Percentiles rank a stretch among this genome's conserved stretches.
phyloP scores from a whole-genome alignment of 192 early-diverging fungal genomes.

The Backusella morwellensis region DNA sequence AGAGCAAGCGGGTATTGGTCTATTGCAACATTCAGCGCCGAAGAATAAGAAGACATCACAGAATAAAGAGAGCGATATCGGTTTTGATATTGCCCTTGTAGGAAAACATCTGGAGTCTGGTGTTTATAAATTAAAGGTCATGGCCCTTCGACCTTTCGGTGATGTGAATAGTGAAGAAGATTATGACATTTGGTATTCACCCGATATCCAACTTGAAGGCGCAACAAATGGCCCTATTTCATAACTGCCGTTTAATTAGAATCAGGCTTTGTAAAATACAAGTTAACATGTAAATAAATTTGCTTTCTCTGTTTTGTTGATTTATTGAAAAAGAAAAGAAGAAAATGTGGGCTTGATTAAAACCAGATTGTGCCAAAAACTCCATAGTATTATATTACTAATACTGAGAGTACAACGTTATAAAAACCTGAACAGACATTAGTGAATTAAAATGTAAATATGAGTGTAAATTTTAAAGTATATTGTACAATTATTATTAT shows the following conservation, averaged over 20 bases:
- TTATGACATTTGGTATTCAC: constrained; percentile 41
- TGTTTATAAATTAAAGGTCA: constrained; percentile 33
- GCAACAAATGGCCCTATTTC: background rate
- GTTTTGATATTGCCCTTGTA: background rate
- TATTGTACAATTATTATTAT: background rate
- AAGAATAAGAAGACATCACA: background rate
- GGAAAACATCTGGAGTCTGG: constrained; percentile 11
- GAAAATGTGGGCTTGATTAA: too few species aligned
- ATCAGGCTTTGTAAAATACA: background rate
- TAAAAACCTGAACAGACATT: background rate
- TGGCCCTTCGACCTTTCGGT: constrained; percentile 41
- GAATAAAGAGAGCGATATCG: background rate
- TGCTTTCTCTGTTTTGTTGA: background rate
- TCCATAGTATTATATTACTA: too few species aligned
- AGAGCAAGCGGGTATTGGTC: constrained; percentile 11
- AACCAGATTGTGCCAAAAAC: too few species aligned
- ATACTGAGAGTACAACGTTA: background rate
- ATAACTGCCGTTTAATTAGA: background rate
- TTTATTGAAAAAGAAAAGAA: background rate
- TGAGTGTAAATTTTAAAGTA: background rate
- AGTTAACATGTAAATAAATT: constrained; percentile 2
- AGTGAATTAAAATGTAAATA: background rate
- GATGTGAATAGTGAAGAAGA: constrained; percentile 28
- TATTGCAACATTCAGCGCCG: background rate
- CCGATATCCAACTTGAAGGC: constrained; percentile 15